These are phyloP conservation scores for Persicaria maculosa DNA, from an alignment of 148 eudicot species.

Conservation along the genomic window DNA sequence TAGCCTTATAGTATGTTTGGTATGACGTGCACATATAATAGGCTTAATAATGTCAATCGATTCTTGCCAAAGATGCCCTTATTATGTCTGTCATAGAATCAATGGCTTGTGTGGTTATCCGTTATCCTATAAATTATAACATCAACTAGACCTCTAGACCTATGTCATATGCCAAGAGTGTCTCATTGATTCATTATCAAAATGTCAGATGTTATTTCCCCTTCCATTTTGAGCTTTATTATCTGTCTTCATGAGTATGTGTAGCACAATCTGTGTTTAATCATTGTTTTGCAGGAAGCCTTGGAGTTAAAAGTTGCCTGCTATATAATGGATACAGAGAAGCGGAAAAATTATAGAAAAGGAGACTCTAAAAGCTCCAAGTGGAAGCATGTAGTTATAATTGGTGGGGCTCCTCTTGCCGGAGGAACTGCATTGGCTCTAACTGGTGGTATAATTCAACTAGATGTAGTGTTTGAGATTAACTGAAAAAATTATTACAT, in stretches of 20 bases:
- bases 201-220: background rate
- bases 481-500: background rate
- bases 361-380: slow-evolving; percentile 30
- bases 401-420: slow-evolving; percentile 86
- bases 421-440: slow-evolving; percentile 83
- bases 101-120: too few species aligned
- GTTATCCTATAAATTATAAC: too few species aligned
- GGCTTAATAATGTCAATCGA: too few species aligned
- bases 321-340: slow-evolving; percentile 62
- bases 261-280: too few species aligned
- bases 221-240: background rate
- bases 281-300: too few species aligned
- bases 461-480: background rate
- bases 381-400: slow-evolving; percentile 80
- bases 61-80: too few species aligned
- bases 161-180: too few species aligned
- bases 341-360: slow-evolving; percentile 45
- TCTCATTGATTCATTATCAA: background rate
- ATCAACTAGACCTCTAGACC: too few species aligned
- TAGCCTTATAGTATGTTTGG: background rate
- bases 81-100: too few species aligned
- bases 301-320: slow-evolving; percentile 56
- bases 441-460: slow-evolving; percentile 60
- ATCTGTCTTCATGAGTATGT: background rate
- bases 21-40: too few species aligned